Evolutionary conservation across 2,329 filamentous ascomycete genomes (phyloP), one percentile per base, ranked within the genome.

Genomic region (Dactylellina drechsleri): DNA sequence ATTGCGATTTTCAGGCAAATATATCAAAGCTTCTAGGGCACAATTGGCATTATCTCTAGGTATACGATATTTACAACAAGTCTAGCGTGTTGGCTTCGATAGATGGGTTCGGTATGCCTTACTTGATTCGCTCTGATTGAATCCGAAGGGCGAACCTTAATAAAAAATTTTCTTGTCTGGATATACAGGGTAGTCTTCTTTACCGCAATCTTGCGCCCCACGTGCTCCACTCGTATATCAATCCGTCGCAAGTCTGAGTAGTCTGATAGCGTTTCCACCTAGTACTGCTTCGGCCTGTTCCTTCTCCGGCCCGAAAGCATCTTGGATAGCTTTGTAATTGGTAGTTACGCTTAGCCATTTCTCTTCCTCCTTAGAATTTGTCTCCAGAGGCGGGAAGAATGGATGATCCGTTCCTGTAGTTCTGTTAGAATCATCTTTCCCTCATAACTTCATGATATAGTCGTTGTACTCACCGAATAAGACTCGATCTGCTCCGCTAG

Each of bases 311-410:
- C 78, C 80, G 54, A 84, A 82, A 5, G 80, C 79, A n/a, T 78
- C 80, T 52, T 81, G 66, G 54, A 85, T 84, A 12, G 83, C 83
- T n/a, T 80, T 81, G 72, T 82, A 83, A 70, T 85, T 85, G 2
- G 81, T 84, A 23, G 81, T 83, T 20, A 85, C 84, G 77, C 84
- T 85, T 12, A 82, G 77, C 84, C 84, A 85, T 67, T 82, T 79
- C 16, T 79, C 79, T 45, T 72, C 79, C 56, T 80, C 79, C 47
- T 59, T 57, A 18, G 62, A 53, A 45, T 61, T 47, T 47, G 20
- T 43, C 16, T 93, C 82, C 0, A 91, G 91, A n/a, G 91, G 91
- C n/a, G 91, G 91, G 82, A 94, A 94, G 83, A 94, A 93, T 0
- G 91, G 91, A 81, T 93, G 90, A 80, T 93, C 91, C 0, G 91